Percentiles rank a stretch among this genome's conserved stretches.
Evolutionary conservation across 225 moss, liverwort and hornwort genomes (phyloP).

Genomic region (Sphagnum tenellum): DNA sequence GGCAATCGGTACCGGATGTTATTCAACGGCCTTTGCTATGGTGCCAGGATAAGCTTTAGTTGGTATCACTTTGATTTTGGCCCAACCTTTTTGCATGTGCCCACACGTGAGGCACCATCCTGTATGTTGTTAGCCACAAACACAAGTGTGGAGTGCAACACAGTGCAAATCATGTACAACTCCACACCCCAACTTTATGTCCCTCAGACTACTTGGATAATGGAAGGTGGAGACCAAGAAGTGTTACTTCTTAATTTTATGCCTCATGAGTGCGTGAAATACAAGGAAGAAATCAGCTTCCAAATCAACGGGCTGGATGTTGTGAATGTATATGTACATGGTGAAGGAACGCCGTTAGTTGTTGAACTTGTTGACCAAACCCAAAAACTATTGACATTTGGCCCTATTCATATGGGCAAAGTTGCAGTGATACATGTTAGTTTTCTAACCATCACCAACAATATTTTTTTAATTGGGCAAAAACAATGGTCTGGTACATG

Average conservation of each 20-base stretch:
- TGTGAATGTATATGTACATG: conserved; percentile 52
- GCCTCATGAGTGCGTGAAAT: conserved; percentile 41
- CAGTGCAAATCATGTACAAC: conserved; percentile 64
- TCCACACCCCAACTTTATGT: conserved; percentile 52
- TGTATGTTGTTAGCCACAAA: conserved; percentile 60
- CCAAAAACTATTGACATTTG: conserved; percentile 67
- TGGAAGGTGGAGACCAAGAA: conserved; percentile 42
- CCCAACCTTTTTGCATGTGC: conserved; percentile 56
- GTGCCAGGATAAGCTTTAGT: conserved; percentile 66
- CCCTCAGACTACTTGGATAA: conserved; percentile 49
- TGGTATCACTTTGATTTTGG: conserved; percentile 91
- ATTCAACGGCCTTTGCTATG: conserved; percentile 56
- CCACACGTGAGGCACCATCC: conserved; percentile 56
- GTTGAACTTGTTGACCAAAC: conserved; percentile 68
- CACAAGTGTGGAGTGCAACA: conserved; percentile 35
- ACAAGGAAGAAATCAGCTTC: conserved; percentile 61
- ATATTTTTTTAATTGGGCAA: neutral
- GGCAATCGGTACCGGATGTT: conserved; percentile 57
- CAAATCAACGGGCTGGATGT: conserved; percentile 67
- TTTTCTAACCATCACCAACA: conserved; percentile 21
- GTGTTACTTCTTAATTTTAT: conserved; percentile 53
- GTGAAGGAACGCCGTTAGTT: conserved; percentile 72
- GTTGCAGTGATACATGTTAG: conserved; percentile 37
- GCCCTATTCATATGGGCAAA: conserved; percentile 50
- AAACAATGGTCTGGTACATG: too few relatives aligned